Evolutionary conservation across 768 basidiomycete species (phyloP).

Genomic region (Tylopilus rubrobrunneus): DNA sequence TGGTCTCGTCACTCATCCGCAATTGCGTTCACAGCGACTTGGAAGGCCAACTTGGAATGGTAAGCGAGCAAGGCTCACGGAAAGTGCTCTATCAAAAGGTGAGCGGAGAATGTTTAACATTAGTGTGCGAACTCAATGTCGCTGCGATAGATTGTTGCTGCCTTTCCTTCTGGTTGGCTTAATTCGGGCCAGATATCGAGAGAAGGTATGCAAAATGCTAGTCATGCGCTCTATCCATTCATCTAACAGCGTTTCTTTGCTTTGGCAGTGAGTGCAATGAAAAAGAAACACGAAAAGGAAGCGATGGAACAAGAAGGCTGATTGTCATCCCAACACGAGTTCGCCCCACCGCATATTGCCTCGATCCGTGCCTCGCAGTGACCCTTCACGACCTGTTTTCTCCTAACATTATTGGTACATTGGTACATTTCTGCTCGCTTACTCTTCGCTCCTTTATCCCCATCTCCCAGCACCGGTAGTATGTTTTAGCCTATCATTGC

Average conservation of each 20-base stretch:
- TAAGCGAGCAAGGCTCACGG: conserved; percentile 77
- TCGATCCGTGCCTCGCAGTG: not conserved
- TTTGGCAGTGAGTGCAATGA: conserved; percentile 72
- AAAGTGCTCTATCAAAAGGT: conserved; percentile 82
- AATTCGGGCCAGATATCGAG: conserved; percentile 82
- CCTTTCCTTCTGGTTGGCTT: conserved; percentile 83
- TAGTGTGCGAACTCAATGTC: not conserved
- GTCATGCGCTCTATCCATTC: not conserved
- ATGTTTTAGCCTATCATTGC: not conserved
- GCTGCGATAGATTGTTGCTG: conserved; percentile 58
- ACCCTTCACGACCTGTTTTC: not conserved
- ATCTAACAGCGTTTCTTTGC: not conserved
- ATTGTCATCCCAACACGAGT: not conserved
- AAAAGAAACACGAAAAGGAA: conserved; percentile 76
- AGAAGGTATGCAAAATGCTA: conserved; percentile 55
- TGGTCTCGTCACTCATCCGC: not conserved
- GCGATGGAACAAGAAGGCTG: conserved; percentile 53
- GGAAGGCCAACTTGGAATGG: conserved; percentile 65
- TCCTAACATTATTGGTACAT: conserved; percentile 21
- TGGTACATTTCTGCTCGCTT: not conserved
- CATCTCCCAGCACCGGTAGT: not conserved
- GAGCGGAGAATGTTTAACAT: conserved; percentile 3
- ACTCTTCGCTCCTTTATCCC: not conserved
- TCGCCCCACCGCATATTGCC: not conserved
- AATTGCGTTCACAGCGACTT: conserved; percentile 36